Evolutionary conservation across 129 eudicot species (phyloP).

Genomic region (Artemisia annua): DNA sequence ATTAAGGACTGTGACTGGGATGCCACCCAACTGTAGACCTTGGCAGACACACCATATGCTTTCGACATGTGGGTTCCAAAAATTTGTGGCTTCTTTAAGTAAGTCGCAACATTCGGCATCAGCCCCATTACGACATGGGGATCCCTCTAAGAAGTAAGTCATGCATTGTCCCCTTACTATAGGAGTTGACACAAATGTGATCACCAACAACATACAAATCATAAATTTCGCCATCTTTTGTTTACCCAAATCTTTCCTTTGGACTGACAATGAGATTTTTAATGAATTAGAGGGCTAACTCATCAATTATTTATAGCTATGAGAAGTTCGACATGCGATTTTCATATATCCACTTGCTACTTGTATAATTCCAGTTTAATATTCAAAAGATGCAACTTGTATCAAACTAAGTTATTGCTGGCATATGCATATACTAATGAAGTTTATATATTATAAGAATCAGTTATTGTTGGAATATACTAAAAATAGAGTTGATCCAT

Average conservation of each 20-base stretch:
- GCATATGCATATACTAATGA: too few species aligned
- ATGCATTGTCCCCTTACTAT: constrained; percentile 11
- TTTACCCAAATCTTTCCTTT: too few species aligned
- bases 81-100: background rate
- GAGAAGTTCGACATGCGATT: too few species aligned
- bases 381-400: too few species aligned
- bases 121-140: constrained; percentile 13
- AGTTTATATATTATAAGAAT: too few species aligned
- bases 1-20: constrained; percentile 5
- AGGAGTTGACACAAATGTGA: constrained; percentile 8
- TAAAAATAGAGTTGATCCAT: too few species aligned
- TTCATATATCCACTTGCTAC: too few species aligned
- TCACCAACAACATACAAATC: background rate
- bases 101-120: constrained; percentile 12
- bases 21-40: background rate
- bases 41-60: constrained; percentile 18
- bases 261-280: background rate
- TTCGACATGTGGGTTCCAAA: constrained; percentile 7
- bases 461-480: too few species aligned
- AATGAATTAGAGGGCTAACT: background rate
- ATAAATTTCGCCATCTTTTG: too few species aligned
- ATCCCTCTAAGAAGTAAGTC: background rate
- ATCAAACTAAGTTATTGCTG: too few species aligned
- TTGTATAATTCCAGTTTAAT: too few species aligned
- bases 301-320: too few species aligned